These are phyloP conservation scores for Fagopyrum homotropicum DNA, from an alignment of 148 eudicot genomes.

Conservation along the genomic window DNA sequence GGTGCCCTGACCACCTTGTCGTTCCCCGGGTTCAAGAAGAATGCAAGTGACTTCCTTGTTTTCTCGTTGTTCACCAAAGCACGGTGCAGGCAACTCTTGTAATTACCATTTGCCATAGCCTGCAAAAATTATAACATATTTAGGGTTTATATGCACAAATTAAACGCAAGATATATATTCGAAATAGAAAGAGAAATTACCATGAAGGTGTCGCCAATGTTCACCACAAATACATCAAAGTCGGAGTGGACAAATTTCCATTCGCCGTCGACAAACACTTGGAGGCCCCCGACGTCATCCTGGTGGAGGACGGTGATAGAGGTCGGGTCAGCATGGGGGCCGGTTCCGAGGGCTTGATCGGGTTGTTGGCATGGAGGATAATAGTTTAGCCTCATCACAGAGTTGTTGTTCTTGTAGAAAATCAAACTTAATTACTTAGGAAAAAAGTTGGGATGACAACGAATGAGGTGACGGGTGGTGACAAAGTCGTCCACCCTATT, in stretches of 20 bases:
- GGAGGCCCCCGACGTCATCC: slow-evolving; percentile 48
- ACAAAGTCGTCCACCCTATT: too few relatives aligned
- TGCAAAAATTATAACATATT: slow-evolving; percentile 3
- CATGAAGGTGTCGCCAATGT: slow-evolving; percentile 73
- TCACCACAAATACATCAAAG: slow-evolving; percentile 47
- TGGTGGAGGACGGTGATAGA: slow-evolving; percentile 58
- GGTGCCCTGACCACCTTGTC: slow-evolving; percentile 63
- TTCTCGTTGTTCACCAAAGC: slow-evolving; percentile 59
- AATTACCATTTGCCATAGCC: slow-evolving; percentile 69
- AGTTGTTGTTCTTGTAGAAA: slow-evolving; percentile 43
- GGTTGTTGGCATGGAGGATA: slow-evolving; percentile 57
- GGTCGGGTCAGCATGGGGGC: slow-evolving; percentile 66
- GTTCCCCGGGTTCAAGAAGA: slow-evolving; percentile 54
- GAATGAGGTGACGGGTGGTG: too few relatives aligned
- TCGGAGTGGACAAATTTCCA: slow-evolving; percentile 43
- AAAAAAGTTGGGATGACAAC: too few relatives aligned
- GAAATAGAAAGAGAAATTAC: slow-evolving; percentile 18
- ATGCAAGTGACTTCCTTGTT: slow-evolving; percentile 65
- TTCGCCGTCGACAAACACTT: slow-evolving; percentile 51
- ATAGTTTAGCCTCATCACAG: slow-evolving; percentile 59
- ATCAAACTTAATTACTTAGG: too few relatives aligned
- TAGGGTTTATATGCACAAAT: too few relatives aligned
- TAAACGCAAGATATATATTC: too few relatives aligned
- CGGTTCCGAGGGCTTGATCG: slow-evolving; percentile 52
- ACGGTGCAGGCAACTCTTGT: slow-evolving; percentile 71